These are phyloP conservation scores for Cucumis hystrix DNA, from an alignment of 306 rosid genomes.

Conservation along the genomic window DNA sequence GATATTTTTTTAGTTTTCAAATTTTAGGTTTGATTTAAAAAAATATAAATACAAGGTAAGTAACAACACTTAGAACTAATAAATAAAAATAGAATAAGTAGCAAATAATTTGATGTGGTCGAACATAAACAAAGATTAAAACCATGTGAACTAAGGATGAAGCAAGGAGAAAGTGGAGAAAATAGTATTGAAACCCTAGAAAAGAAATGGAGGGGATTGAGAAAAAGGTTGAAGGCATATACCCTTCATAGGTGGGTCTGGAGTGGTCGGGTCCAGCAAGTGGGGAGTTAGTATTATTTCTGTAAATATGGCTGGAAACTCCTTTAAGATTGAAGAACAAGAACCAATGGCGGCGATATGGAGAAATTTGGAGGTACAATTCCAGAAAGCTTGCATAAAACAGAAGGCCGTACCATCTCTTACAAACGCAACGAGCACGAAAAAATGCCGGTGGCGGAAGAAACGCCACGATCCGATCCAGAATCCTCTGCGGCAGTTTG, in stretches of 20 bases:
- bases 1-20: too few relatives aligned
- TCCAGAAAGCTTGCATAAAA: conserved; percentile 58
- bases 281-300: conserved; percentile 8
- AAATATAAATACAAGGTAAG: too few relatives aligned
- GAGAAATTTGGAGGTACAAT: conserved; percentile 52
- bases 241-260: conserved; percentile 30
- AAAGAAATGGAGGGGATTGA: background rate
- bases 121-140: too few relatives aligned
- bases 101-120: too few relatives aligned
- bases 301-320: conserved; percentile 35
- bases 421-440: conserved; percentile 73
- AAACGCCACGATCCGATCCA: conserved; percentile 63
- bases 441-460: conserved; percentile 89
- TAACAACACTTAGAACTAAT: too few relatives aligned
- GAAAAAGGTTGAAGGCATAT: background rate
- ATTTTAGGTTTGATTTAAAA: too few relatives aligned
- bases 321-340: conserved; percentile 61
- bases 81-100: too few relatives aligned
- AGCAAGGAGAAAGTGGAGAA: too few relatives aligned
- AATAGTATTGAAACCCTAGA: background rate
- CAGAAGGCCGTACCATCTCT: conserved; percentile 73
- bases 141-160: too few relatives aligned
- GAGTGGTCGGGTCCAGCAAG: background rate
- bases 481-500: conserved; percentile 58
- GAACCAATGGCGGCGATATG: conserved; percentile 57